A percentile compares a stretch with the other conserved stretches of the same genome.
Evolutionary conservation across 495 filamentous ascomycete genomes (phyloP).

Genomic region (Neurospora sp.): DNA sequence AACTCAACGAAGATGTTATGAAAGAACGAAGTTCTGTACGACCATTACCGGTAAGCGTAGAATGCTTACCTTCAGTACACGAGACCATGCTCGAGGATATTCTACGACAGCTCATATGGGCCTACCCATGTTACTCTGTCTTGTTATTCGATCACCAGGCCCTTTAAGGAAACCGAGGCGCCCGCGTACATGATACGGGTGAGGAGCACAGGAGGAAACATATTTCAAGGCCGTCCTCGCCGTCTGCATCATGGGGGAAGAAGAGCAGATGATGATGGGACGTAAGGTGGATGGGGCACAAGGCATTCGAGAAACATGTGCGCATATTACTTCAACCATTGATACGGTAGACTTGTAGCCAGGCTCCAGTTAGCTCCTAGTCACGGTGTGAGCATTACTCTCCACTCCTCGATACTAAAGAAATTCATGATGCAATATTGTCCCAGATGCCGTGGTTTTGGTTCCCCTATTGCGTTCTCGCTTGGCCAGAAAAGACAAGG

Average conservation of each 20-base stretch:
- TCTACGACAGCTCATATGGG: neutral
- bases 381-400: neutral
- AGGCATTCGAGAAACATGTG: neutral
- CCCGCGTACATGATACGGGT: neutral
- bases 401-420: neutral
- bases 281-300: neutral
- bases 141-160: neutral
- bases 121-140: neutral
- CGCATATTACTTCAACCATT: neutral
- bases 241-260: neutral
- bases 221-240: neutral
- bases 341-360: neutral
- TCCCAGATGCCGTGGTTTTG: neutral
- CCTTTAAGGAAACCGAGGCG: neutral
- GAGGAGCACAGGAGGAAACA: neutral
- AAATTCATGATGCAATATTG: neutral
- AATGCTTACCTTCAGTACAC: neutral
- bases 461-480: neutral
- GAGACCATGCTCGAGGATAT: neutral
- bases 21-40: neutral
- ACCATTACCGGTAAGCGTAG: neutral
- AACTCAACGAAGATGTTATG: neutral
- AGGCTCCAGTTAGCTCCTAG: neutral
- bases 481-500: neutral
- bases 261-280: neutral